Percentiles rank a stretch among this genome's conserved stretches.
Conservation (phyloP, 2,329 filamentous ascomycete genomes). For the Penicillium decumbens region DNA sequence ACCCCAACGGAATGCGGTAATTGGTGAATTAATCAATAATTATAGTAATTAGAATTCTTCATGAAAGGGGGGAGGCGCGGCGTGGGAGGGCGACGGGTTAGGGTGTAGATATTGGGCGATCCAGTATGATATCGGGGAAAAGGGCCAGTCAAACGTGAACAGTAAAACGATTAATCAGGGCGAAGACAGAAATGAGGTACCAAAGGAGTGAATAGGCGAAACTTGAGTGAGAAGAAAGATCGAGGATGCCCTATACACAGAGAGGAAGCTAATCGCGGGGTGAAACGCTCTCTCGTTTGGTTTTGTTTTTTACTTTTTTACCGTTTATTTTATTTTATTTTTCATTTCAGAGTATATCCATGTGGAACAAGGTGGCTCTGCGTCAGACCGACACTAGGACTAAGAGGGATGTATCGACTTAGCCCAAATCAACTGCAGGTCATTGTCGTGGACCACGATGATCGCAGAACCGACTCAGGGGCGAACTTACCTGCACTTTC, state of each 20-base stretch:
- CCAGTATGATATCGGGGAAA: slow-evolving; percentile 15
- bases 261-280: slow-evolving; percentile 35
- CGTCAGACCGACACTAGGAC: slow-evolving; percentile 24
- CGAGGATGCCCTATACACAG: slow-evolving; percentile 23
- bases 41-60: slow-evolving; percentile 20
- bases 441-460: slow-evolving; percentile 19
- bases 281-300: slow-evolving; percentile 31
- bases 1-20: slow-evolving; percentile 1
- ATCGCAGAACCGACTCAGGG: slow-evolving; percentile 19
- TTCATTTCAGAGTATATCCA: slow-evolving; percentile 15
- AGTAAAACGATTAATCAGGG: slow-evolving; percentile 17
- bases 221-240: slow-evolving; percentile 16
- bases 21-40: slow-evolving; percentile 23
- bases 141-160: slow-evolving; percentile 8
- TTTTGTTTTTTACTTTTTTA: slow-evolving; percentile 18
- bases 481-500: slow-evolving; percentile 12
- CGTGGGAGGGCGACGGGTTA: slow-evolving; percentile 1
- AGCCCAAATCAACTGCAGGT: slow-evolving; percentile 22
- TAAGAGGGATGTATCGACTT: slow-evolving; percentile 25
- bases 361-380: slow-evolving; percentile 26
- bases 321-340: slow-evolving; percentile 9
- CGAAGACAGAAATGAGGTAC: slow-evolving; percentile 15
- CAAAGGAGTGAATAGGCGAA: slow-evolving; percentile 25
- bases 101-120: slow-evolving; percentile 14
- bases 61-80: slow-evolving; percentile 10